These are phyloP conservation scores for Rhodotorula sp. DNA, from an alignment of 1,284 basidiomycete genomes.

Conservation along the genomic window DNA sequence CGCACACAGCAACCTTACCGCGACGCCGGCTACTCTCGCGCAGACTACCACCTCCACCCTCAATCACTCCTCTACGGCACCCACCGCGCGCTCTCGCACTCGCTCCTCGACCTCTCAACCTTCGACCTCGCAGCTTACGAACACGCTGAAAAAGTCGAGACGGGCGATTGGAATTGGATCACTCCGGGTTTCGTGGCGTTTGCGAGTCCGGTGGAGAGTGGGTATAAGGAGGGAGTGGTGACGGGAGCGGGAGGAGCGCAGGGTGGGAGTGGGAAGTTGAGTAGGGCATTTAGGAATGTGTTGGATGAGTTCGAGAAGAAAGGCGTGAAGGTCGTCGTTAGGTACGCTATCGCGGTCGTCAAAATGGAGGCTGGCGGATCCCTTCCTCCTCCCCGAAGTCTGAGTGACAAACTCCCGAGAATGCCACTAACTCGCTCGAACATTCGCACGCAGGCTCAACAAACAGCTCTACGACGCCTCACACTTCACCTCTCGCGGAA, in stretches of 20 bases:
- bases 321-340: slow-evolving; percentile 85
- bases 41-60: slow-evolving; percentile 79
- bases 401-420: too few relatives aligned
- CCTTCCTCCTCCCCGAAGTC: too few relatives aligned
- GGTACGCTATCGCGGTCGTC: slow-evolving; percentile 25
- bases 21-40: slow-evolving; percentile 88
- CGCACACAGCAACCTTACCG: slow-evolving; percentile 66
- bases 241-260: background rate
- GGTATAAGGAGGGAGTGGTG: slow-evolving; percentile 2
- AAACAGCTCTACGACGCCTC: slow-evolving; percentile 87
- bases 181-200: slow-evolving; percentile 68
- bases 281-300: slow-evolving; percentile 78
- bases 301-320: slow-evolving; percentile 86
- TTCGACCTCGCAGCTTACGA: slow-evolving; percentile 83
- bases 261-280: slow-evolving; percentile 57
- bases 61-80: slow-evolving; percentile 89
- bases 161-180: slow-evolving; percentile 98
- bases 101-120: slow-evolving; percentile 84
- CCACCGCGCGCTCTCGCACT: slow-evolving; percentile 87
- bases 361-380: too few relatives aligned
- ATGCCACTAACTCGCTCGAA: background rate
- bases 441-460: slow-evolving; percentile 62
- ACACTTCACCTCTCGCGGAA: slow-evolving; percentile 79
- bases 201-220: slow-evolving; percentile 81
- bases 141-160: slow-evolving; percentile 84